Conservation (phyloP, 2,329 filamentous ascomycete species). For the Calonectria fujianensis region DNA sequence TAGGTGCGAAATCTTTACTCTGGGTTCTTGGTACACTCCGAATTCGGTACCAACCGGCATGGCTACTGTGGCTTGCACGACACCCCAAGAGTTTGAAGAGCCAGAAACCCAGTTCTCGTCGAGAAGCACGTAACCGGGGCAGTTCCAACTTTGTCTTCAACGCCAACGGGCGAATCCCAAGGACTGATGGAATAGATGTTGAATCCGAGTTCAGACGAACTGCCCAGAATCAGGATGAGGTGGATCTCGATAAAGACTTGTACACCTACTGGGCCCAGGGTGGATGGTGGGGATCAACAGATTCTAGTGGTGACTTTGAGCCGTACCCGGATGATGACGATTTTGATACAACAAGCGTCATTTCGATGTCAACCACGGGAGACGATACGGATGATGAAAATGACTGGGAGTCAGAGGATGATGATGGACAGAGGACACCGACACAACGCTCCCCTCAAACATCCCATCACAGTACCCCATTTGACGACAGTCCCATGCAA, state of each 20-base stretch:
- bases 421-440: slow-evolving; percentile 80
- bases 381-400: slow-evolving; percentile 66
- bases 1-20: slow-evolving; percentile 57
- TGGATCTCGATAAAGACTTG: slow-evolving; percentile 81
- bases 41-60: slow-evolving; percentile 62
- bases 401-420: slow-evolving; percentile 69
- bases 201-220: slow-evolving; percentile 85
- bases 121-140: slow-evolving; percentile 40
- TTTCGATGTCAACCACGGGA: slow-evolving; percentile 74
- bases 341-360: slow-evolving; percentile 86
- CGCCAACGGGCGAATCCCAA: slow-evolving; percentile 73
- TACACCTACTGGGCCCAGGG: slow-evolving; percentile 91
- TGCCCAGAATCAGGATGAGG: slow-evolving; percentile 70
- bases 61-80: slow-evolving; percentile 75
- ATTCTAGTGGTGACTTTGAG: slow-evolving; percentile 86
- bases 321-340: slow-evolving; percentile 73
- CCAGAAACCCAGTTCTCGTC: slow-evolving; percentile 44
- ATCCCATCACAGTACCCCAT: slow-evolving; percentile 73
- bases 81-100: slow-evolving; percentile 59
- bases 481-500: slow-evolving; percentile 78
- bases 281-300: slow-evolving; percentile 89
- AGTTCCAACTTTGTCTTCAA: slow-evolving; percentile 51
- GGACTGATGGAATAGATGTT: slow-evolving; percentile 82
- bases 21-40: slow-evolving; percentile 76
- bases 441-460: slow-evolving; percentile 76